phyloP scores from a whole-genome alignment of 257 asterid species.

The Paulownia fortunei region DNA sequence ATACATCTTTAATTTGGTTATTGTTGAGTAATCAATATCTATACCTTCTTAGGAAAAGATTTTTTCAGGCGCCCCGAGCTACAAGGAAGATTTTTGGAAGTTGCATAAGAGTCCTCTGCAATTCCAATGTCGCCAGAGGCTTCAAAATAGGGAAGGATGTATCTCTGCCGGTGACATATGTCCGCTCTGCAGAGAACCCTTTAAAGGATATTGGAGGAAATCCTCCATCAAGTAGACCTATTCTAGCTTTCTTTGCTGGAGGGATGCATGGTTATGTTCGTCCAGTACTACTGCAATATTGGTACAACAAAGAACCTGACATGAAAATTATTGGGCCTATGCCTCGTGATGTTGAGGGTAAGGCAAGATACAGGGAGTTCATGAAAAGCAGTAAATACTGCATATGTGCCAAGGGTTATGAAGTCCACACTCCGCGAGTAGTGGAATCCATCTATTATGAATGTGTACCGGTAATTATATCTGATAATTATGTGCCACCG shows the following conservation, averaged over 20 bases:
- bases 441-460: conserved; percentile 64
- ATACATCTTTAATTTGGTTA: not conserved
- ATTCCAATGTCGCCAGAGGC: conserved; percentile 55
- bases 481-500: conserved; percentile 71
- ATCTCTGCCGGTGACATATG: conserved; percentile 62
- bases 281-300: conserved; percentile 54
- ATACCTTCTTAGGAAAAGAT: conserved; percentile 3
- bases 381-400: conserved; percentile 71
- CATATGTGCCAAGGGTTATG: conserved; percentile 69
- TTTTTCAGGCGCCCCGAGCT: conserved; percentile 56
- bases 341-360: conserved; percentile 59
- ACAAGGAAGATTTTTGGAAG: conserved; percentile 45
- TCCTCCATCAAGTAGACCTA: conserved; percentile 47
- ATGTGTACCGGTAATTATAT: conserved; percentile 67
- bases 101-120: conserved; percentile 61
- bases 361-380: conserved; percentile 55
- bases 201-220: conserved; percentile 53
- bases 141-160: conserved; percentile 63
- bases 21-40: not conserved
- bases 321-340: conserved; percentile 64
- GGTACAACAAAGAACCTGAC: conserved; percentile 56
- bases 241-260: conserved; percentile 72
- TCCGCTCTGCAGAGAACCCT: conserved; percentile 57
- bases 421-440: conserved; percentile 69
- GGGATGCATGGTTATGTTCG: conserved; percentile 72